Evolutionary conservation across 495 filamentous ascomycete genomes (phyloP).

Genomic region (Jackrogersella minutella): DNA sequence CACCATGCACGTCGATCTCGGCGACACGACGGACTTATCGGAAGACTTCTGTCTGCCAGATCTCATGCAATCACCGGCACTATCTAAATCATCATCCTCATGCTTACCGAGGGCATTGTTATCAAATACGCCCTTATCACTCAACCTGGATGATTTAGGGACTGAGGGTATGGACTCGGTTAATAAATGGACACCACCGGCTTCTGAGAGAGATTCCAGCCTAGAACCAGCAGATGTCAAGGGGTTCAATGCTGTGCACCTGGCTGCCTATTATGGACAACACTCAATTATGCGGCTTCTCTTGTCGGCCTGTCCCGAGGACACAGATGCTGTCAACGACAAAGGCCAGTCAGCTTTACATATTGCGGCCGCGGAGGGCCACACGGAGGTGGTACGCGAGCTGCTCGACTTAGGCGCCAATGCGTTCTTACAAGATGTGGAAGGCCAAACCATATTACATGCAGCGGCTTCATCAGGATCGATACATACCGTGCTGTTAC

Average conservation of each 20-base stretch:
- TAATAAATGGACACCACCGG: constrained; percentile 10
- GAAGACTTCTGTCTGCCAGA: constrained; percentile 9
- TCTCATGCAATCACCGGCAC: constrained; percentile 9
- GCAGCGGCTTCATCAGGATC: constrained; percentile 8
- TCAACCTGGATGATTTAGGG: constrained; percentile 3
- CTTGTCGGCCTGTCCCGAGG: constrained; percentile 1
- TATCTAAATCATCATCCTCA: constrained; percentile 9
- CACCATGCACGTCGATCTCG: constrained; percentile 3
- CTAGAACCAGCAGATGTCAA: constrained; percentile 5
- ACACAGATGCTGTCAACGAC: constrained; percentile 10
- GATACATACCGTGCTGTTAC: background rate
- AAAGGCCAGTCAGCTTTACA: constrained; percentile 11
- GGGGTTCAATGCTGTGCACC: constrained; percentile 12
- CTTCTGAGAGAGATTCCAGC: constrained; percentile 4
- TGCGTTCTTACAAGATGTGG: constrained; percentile 1
- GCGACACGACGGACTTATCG: background rate
- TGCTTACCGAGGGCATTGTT: background rate
- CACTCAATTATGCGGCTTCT: constrained; percentile 4
- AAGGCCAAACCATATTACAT: constrained; percentile 3
- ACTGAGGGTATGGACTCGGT: background rate
- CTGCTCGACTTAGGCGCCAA: constrained; percentile 11
- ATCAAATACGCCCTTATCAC: constrained; percentile 5
- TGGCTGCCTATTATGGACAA: constrained; percentile 12
- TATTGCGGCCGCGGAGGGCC: constrained; percentile 6
- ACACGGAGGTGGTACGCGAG: constrained; percentile 10